phyloP scores from a whole-genome alignment of 495 filamentous ascomycete species.

The Penicillium canescens region DNA sequence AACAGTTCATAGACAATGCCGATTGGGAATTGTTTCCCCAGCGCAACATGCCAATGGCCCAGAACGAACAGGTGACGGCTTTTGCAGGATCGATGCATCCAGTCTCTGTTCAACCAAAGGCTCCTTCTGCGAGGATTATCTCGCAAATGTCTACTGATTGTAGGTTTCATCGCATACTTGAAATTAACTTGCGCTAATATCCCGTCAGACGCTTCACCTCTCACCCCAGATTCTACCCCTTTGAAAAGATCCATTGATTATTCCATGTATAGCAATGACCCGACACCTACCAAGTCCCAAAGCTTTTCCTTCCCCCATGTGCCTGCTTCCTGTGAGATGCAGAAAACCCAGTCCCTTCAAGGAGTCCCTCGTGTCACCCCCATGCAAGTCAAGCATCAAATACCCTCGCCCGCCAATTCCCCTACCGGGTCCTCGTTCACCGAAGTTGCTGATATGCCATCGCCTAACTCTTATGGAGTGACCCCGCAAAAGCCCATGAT shows the following conservation, averaged over 20 bases:
- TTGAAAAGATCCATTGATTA: conserved; percentile 43
- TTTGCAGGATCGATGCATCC: conserved; percentile 31
- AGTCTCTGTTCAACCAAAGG: conserved; percentile 43
- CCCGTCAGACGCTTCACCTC: conserved; percentile 40
- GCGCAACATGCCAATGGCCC: conserved; percentile 15
- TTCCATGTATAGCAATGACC: conserved; percentile 35
- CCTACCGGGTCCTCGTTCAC: conserved; percentile 48
- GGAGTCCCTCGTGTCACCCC: conserved; percentile 37
- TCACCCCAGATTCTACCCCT: conserved; percentile 52
- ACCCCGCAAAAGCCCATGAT: conserved; percentile 31
- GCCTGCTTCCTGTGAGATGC: conserved; percentile 42
- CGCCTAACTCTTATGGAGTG: conserved; percentile 27
- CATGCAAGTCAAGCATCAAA: conserved; percentile 36
- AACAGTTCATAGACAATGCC: conserved; percentile 8
- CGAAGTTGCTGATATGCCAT: conserved; percentile 47
- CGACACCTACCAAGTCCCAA: conserved; percentile 36
- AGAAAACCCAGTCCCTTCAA: conserved; percentile 49
- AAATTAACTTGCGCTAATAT: conserved; percentile 11
- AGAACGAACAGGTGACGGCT: conserved; percentile 21
- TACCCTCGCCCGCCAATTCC: conserved; percentile 54
- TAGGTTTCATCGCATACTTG: conserved; percentile 3
- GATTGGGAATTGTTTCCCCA: conserved; percentile 32
- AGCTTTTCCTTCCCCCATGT: conserved; percentile 36
- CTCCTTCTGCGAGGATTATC: conserved; percentile 37
- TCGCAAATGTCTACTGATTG: conserved; percentile 56